Percentiles rank a stretch among this genome's conserved stretches.
These are phyloP conservation scores for Senecio squalidus DNA, from an alignment of 140 eudicot genomes.

Conservation along the genomic window DNA sequence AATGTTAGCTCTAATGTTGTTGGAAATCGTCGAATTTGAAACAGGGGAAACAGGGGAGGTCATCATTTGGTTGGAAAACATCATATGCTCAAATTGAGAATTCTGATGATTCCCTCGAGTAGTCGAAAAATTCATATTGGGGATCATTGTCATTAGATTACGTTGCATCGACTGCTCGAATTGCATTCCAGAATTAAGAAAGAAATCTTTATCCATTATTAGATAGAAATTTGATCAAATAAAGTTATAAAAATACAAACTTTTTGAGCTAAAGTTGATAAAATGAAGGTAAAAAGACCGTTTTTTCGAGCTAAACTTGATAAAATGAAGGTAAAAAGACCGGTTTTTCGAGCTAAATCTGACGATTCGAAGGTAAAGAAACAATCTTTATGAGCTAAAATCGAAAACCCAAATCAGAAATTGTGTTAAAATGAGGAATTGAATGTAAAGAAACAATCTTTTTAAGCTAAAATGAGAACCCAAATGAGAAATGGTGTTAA, in stretches of 20 bases:
- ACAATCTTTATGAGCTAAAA: no score
- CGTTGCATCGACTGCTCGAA: constrained; percentile 9
- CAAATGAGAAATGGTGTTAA: constrained; percentile 5
- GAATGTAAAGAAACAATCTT: not conserved
- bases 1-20: constrained; percentile 35
- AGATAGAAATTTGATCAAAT: not conserved
- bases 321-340: not conserved
- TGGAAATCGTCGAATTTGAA: constrained; percentile 32
- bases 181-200: constrained; percentile 30
- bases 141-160: constrained; percentile 21
- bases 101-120: constrained; percentile 1
- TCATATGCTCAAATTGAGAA: constrained; percentile 49
- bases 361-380: no score
- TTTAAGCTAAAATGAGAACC: constrained; percentile 6
- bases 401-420: no score
- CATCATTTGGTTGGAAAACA: constrained; percentile 57
- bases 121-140: constrained; percentile 27
- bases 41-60: constrained; percentile 61
- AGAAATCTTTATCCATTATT: constrained; percentile 51
- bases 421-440: not conserved
- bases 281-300: not conserved
- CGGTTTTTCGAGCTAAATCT: not conserved
- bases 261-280: not conserved
- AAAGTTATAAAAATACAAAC: not conserved
- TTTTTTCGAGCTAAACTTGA: not conserved